Percentiles rank a stretch among this genome's conserved stretches.
Evolutionary conservation across 208 protist genomes (phyloP).

Genomic region (Herpetomonas tarakana): DNA sequence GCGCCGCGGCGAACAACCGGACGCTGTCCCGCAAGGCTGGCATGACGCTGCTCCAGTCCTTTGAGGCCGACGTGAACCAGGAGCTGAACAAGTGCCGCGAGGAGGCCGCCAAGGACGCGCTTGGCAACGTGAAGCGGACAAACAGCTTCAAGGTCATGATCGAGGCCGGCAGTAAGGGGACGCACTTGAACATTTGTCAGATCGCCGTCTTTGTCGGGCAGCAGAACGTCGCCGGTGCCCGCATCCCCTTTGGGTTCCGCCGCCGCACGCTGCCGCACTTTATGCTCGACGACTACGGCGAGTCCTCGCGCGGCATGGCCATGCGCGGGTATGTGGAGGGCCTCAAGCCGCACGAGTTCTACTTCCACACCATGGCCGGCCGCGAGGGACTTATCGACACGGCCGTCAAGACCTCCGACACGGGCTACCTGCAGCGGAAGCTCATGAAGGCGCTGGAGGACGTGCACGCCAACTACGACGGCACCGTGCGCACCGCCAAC

Average conservation of each 20-base stretch:
- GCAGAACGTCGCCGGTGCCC: conserved; percentile 97
- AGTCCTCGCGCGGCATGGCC: conserved; percentile 98
- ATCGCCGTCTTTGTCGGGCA: conserved; percentile 99
- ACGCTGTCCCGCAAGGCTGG: conserved; percentile 94
- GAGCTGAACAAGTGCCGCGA: conserved; percentile 95
- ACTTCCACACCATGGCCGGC: conserved; percentile 99
- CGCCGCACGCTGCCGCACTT: conserved; percentile 99
- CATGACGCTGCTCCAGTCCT: conserved; percentile 96
- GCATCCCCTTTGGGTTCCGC: conserved; percentile 98
- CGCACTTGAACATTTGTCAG: conserved; percentile 99
- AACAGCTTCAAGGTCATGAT: conserved; percentile 99
- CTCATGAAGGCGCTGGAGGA: conserved; percentile 99
- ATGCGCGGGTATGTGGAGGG: conserved; percentile 98
- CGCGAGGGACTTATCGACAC: conserved; percentile 99
- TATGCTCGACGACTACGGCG: conserved; percentile 68
- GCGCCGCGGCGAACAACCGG: conserved; percentile 90
- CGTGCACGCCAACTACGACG: conserved; percentile 98
- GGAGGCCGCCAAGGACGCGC: conserved; percentile 93
- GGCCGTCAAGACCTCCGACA: conserved; percentile 99
- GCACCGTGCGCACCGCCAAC: conserved; percentile 95
- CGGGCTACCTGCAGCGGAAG: conserved; percentile 99
- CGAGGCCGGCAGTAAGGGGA: conserved; percentile 96
- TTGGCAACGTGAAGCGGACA: conserved; percentile 79
- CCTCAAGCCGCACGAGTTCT: conserved; percentile 98
- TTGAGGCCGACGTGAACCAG: conserved; percentile 98